These are phyloP conservation scores for Chrysosporium queenslandicum DNA, from an alignment of 2,329 filamentous ascomycete species.

Conservation along the genomic window DNA sequence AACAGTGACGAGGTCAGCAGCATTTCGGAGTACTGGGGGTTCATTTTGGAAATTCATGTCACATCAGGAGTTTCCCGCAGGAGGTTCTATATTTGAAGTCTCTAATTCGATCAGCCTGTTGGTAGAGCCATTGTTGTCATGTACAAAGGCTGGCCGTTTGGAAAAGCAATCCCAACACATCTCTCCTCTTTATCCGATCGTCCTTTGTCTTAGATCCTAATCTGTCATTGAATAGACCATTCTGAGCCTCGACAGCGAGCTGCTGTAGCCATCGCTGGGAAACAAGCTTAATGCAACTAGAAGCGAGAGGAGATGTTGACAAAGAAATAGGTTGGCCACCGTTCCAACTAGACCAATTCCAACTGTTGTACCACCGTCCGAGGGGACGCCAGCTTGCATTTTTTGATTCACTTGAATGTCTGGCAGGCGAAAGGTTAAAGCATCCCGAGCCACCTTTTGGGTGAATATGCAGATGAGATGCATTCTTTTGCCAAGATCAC, in stretches of 20 bases:
- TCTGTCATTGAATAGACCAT: neutral
- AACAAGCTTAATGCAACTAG: neutral
- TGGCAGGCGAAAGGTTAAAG: neutral
- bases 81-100: neutral
- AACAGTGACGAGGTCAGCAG: neutral
- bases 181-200: neutral
- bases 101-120: neutral
- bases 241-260: neutral
- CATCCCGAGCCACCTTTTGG: no score
- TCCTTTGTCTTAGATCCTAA: no score
- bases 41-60: conserved; percentile 7
- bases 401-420: no score
- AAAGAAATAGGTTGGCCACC: neutral
- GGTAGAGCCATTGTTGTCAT: neutral
- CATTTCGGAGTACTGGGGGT: conserved; percentile 8
- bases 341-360: no score
- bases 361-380: no score
- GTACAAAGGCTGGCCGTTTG: neutral
- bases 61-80: neutral
- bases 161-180: neutral
- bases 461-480: neutral
- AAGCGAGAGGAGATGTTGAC: neutral
- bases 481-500: neutral
- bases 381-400: neutral
- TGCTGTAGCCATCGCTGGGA: no score